Conservation (phyloP, 2,329 filamentous ascomycete genomes). For the Dryadomyces quercivorus region DNA sequence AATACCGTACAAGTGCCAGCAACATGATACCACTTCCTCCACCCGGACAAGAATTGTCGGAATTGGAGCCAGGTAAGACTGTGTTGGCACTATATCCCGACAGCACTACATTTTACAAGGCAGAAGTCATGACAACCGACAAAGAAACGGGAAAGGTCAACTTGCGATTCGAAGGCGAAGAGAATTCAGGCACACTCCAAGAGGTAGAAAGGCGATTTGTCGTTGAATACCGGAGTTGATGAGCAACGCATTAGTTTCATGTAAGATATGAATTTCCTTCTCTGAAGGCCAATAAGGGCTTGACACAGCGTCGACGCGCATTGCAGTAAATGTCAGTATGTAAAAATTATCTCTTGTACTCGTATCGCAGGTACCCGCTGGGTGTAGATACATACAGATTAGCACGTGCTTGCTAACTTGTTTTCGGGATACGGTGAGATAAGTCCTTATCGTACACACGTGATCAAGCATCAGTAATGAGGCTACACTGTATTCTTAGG, state of each 20-base stretch:
- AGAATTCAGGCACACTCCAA: slow-evolving; percentile 60
- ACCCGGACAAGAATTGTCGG: slow-evolving; percentile 36
- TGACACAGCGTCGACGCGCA: no score
- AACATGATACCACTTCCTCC: slow-evolving; percentile 68
- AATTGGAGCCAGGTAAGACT: slow-evolving; percentile 55
- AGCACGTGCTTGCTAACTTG: not conserved
- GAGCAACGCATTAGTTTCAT: no score
- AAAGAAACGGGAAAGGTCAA: slow-evolving; percentile 38
- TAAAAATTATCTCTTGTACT: no score
- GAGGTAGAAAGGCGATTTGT: slow-evolving; percentile 67
- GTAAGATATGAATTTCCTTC: no score
- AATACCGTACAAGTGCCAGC: slow-evolving; percentile 59
- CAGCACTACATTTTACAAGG: slow-evolving; percentile 77
- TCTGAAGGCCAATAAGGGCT: no score
- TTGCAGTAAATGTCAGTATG: no score
- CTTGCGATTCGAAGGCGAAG: slow-evolving; percentile 69
- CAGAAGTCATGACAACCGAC: slow-evolving; percentile 63
- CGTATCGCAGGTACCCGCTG: no score
- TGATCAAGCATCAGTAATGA: no score
- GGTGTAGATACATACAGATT: not conserved
- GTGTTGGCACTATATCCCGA: slow-evolving; percentile 72
- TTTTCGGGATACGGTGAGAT: not conserved
- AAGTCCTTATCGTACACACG: no score
- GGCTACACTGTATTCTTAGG: not conserved
- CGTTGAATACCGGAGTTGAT: slow-evolving; percentile 48